Conservation (phyloP, 208 protist genomes). For the Angomonas desouzai region DNA sequence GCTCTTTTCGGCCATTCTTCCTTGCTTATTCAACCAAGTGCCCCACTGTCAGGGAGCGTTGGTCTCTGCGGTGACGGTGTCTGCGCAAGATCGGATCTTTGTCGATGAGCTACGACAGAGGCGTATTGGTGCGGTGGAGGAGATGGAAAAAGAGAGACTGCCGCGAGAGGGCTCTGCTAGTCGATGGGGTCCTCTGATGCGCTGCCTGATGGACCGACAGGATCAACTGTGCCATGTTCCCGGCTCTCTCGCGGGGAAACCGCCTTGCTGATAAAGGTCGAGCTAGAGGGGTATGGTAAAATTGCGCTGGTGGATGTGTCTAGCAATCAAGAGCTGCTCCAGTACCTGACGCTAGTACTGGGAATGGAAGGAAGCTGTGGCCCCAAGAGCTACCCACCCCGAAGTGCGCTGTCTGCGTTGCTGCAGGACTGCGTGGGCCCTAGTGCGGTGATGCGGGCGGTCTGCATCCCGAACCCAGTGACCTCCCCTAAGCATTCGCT, state of each 20-base stretch:
- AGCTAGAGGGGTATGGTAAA: conserved; percentile 45
- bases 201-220: conserved; percentile 39
- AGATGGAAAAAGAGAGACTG: conserved; percentile 27
- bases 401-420: conserved; percentile 29
- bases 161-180: conserved; percentile 25
- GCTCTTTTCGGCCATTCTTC: conserved; percentile 47
- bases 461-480: conserved; percentile 42
- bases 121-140: conserved; percentile 26
- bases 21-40: conserved; percentile 48
- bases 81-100: conserved; percentile 33
- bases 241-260: conserved; percentile 38
- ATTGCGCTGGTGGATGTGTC: conserved; percentile 53
- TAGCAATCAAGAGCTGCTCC: conserved; percentile 47
- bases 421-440: conserved; percentile 29
- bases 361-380: conserved; percentile 27
- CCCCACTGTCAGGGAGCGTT: conserved; percentile 24
- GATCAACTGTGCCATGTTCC: conserved; percentile 19
- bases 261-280: conserved; percentile 51
- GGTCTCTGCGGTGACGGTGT: conserved; percentile 47
- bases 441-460: conserved; percentile 44
- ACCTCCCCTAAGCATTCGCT: conserved; percentile 35
- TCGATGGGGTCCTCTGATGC: conserved; percentile 47
- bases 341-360: conserved; percentile 49
- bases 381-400: conserved; percentile 36
- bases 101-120: conserved; percentile 41